Conservation (phyloP, 176 grass and related monocot genomes). For the Ensete glaucum region DNA sequence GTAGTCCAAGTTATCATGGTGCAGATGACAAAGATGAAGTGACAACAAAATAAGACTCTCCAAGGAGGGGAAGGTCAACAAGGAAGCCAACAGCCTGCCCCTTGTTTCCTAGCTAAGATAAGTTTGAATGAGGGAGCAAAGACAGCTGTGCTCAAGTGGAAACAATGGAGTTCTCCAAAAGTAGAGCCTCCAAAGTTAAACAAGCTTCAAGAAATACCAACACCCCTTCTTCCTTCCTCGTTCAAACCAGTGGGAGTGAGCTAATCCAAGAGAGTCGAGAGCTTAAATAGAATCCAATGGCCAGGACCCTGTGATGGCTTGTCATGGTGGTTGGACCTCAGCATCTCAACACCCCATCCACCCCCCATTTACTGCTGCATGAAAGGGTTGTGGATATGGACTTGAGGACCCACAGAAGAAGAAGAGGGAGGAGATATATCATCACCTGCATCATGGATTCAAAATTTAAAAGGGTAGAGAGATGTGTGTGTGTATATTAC, state of each 20-base stretch:
- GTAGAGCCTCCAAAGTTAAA: not conserved
- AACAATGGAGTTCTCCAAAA: conserved; percentile 2
- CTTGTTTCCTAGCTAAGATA: not conserved
- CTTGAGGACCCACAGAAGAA: not conserved
- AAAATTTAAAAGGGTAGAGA: conserved; percentile 8
- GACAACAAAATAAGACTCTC: not conserved
- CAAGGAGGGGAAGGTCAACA: not conserved
- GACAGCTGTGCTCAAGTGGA: conserved; percentile 12
- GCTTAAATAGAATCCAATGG: too few species aligned
- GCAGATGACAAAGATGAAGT: not conserved
- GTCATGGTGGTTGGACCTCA: too few species aligned
- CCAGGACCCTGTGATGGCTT: too few species aligned
- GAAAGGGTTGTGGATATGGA: not conserved
- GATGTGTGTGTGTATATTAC: not conserved
- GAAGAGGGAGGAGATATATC: not conserved
- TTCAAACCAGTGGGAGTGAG: too few species aligned
- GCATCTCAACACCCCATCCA: not conserved
- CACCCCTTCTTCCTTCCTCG: too few species aligned
- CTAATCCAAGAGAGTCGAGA: too few species aligned
- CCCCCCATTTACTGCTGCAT: not conserved
- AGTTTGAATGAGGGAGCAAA: not conserved
- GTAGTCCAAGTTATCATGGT: too few species aligned
- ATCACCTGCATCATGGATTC: not conserved
- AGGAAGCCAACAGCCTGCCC: not conserved
- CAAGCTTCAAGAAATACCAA: not conserved